Evolutionary conservation across 2,329 filamentous ascomycete genomes (phyloP).

Genomic region (Sclerotinia minor): DNA sequence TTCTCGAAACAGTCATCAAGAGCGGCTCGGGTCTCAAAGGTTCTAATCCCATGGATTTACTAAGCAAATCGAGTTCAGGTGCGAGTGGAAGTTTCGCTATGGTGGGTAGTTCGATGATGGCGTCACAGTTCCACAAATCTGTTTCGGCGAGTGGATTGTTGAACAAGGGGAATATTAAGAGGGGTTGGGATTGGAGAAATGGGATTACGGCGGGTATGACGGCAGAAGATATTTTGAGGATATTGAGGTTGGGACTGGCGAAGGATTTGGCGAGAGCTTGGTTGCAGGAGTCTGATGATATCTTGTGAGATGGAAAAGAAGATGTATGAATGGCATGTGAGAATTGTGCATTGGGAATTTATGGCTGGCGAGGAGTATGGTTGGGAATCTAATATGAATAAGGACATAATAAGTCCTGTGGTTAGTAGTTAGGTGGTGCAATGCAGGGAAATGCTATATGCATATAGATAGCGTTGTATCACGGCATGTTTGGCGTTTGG

Average conservation of each 20-base stretch:
- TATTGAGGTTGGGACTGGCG: constrained; percentile 71
- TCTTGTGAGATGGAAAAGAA: constrained; percentile 31
- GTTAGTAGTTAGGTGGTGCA: background rate
- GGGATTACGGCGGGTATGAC: constrained; percentile 57
- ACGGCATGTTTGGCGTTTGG: background rate
- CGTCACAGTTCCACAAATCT: constrained; percentile 61
- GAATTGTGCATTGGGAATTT: constrained; percentile 8
- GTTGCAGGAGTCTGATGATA: constrained; percentile 62
- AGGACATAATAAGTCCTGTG: background rate
- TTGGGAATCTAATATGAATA: background rate
- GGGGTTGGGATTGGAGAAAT: constrained; percentile 73
- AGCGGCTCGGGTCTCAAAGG: constrained; percentile 64
- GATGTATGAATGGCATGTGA: constrained; percentile 5
- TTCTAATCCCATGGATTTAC: constrained; percentile 63
- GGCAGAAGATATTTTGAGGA: constrained; percentile 69
- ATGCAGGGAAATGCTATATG: background rate
- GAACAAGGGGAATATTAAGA: constrained; percentile 49
- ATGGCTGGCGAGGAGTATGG: background rate
- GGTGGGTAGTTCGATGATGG: constrained; percentile 72
- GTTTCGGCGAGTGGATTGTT: constrained; percentile 56
- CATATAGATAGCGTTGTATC: background rate
- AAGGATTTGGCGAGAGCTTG: constrained; percentile 71
- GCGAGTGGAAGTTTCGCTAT: constrained; percentile 59
- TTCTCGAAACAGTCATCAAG: constrained; percentile 72
- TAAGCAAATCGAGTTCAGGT: constrained; percentile 64